Percentiles rank a stretch among this genome's conserved stretches.
Conservation (phyloP, 164 flowering plant species). For the Cinnamomum chago region DNA sequence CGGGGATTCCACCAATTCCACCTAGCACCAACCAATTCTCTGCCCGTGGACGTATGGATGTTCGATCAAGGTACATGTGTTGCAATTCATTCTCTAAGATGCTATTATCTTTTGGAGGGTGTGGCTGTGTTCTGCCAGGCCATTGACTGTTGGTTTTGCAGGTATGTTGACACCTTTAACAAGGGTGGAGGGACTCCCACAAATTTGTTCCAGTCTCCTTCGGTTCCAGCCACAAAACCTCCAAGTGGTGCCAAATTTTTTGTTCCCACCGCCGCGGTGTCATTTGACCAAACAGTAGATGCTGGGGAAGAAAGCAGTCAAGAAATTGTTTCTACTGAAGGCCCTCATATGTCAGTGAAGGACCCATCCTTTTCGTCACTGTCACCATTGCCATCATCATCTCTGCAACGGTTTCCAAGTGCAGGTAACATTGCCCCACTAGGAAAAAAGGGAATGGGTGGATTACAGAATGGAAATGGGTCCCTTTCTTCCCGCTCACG, state of each 20-base stretch:
- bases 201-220: constrained; percentile 64
- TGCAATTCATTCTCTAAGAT: not conserved
- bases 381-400: constrained; percentile 8
- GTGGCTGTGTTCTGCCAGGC: not conserved
- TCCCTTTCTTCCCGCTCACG: constrained; percentile 40
- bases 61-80: constrained; percentile 67
- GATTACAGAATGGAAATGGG: constrained; percentile 16
- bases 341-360: constrained; percentile 32
- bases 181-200: constrained; percentile 55
- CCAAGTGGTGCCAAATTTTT: constrained; percentile 55
- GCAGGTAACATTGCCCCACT: constrained; percentile 44
- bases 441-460: constrained; percentile 17
- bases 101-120: not conserved
- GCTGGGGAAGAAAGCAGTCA: constrained; percentile 29
- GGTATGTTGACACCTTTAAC: constrained; percentile 98
- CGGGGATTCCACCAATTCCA: constrained; percentile 84
- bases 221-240: constrained; percentile 58
- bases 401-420: constrained; percentile 67
- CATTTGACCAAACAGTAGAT: constrained; percentile 30
- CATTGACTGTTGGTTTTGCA: constrained; percentile 25
- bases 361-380: constrained; percentile 24
- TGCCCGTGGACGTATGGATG: constrained; percentile 78
- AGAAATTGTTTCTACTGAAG: constrained; percentile 25
- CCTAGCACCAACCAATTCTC: constrained; percentile 83
- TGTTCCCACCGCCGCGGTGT: constrained; percentile 51